A percentile compares a stretch with the other conserved stretches of the same genome.
These are phyloP conservation scores for Grosmannia clavigera DNA, from an alignment of 2,329 filamentous ascomycete genomes.

Conservation along the genomic window DNA sequence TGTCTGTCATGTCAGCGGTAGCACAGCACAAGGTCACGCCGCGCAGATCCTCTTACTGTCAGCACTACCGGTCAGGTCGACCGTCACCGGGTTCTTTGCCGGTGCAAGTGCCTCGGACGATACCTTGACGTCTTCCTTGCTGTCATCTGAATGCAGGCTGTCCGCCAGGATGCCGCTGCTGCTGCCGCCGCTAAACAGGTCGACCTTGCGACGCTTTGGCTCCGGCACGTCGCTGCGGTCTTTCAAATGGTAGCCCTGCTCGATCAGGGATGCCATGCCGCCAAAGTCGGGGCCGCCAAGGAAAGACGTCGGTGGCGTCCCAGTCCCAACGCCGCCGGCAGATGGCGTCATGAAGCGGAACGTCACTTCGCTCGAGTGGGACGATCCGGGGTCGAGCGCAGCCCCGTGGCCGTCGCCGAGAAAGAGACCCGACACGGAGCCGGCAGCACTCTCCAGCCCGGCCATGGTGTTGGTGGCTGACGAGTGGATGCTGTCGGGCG, in stretches of 20 bases:
- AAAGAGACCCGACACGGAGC: not conserved
- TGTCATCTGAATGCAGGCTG: conserved; percentile 39
- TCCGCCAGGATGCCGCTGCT: conserved; percentile 45
- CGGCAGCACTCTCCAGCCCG: not conserved
- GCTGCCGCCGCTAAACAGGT: conserved; percentile 20
- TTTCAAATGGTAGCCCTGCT: conserved; percentile 64
- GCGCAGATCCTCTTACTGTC: not conserved
- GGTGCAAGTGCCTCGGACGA: conserved; percentile 12
- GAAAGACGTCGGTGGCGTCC: too few species aligned
- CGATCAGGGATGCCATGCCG: conserved; percentile 51
- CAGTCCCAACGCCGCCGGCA: not conserved
- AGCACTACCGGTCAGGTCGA: conserved; percentile 45
- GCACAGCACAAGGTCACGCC: not conserved
- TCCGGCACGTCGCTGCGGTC: conserved; percentile 47
- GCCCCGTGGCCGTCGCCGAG: not conserved
- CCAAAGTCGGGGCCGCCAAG: not conserved
- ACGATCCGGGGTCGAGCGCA: too few species aligned
- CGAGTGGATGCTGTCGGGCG: not conserved
- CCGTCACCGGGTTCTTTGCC: conserved; percentile 26
- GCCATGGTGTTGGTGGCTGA: not conserved
- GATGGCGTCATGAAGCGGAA: conserved; percentile 7
- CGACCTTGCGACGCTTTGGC: conserved; percentile 52
- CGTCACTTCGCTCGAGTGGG: not conserved
- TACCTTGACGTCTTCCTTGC: not conserved
- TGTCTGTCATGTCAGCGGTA: not conserved